These are phyloP conservation scores for Erigeron canadensis DNA, from an alignment of 129 eudicot genomes.

Conservation along the genomic window DNA sequence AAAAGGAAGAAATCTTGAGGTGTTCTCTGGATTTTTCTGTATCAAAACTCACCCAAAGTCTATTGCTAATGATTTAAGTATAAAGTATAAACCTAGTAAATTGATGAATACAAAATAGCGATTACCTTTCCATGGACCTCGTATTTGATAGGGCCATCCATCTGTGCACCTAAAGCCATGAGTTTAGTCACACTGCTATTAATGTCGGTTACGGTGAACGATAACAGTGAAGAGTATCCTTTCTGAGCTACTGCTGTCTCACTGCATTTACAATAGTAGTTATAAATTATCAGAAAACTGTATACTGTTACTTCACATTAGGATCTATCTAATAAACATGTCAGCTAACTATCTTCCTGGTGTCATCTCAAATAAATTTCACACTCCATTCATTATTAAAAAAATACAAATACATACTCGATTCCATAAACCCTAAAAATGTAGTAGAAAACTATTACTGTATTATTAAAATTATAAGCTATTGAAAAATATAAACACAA, in stretches of 20 bases:
- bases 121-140: conserved; percentile 96
- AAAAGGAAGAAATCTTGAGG: not conserved
- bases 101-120: too few species aligned
- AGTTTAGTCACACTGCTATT: conserved; percentile 67
- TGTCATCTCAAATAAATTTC: too few species aligned
- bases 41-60: too few species aligned
- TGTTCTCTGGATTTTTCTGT: not conserved
- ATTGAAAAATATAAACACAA: too few species aligned
- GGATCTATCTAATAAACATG: conserved; percentile 1
- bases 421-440: too few species aligned
- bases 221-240: conserved; percentile 85
- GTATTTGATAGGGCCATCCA: conserved; percentile 93
- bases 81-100: too few species aligned
- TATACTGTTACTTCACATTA: not conserved
- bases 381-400: too few species aligned
- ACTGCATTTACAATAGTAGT: conserved; percentile 44
- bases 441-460: too few species aligned
- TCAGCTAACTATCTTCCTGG: not conserved
- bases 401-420: too few species aligned
- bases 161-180: conserved; percentile 89
- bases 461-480: too few species aligned
- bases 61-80: too few species aligned
- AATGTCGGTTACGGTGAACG: conserved; percentile 80
- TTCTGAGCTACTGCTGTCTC: conserved; percentile 51
- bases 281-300: conserved; percentile 16